Conservation (phyloP, 1,139 yeast species). For the Keqinozyma sinolaborantium region DNA sequence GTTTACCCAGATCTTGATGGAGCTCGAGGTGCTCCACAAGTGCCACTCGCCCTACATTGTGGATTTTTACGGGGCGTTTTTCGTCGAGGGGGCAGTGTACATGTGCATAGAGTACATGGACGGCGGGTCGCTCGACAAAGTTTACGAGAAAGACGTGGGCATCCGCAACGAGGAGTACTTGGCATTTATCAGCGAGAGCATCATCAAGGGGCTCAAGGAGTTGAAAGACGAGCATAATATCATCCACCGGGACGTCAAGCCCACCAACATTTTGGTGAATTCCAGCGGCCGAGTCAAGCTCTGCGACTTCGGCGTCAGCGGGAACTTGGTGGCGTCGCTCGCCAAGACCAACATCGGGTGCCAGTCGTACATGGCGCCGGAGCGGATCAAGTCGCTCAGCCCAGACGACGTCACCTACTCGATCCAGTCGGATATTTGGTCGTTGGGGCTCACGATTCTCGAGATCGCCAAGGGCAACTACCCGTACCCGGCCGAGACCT, state of each 20-base stretch:
- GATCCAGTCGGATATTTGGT: conserved; percentile 96
- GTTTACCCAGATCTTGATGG: conserved; percentile 93
- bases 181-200: conserved; percentile 79
- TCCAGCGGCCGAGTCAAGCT: conserved; percentile 82
- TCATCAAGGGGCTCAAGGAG: conserved; percentile 77
- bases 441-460: conserved; percentile 81
- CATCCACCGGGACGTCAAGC: conserved; percentile 96
- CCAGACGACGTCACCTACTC: conserved; percentile 79
- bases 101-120: conserved; percentile 99
- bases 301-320: conserved; percentile 96
- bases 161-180: conserved; percentile 70
- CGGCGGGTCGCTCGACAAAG: conserved; percentile 89
- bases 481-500: conserved; percentile 95
- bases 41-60: conserved; percentile 89
- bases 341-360: conserved; percentile 98
- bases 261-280: conserved; percentile 84
- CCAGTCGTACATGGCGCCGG: conserved; percentile 99
- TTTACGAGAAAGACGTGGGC: conserved; percentile 71
- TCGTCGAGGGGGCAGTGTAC: conserved; percentile 96
- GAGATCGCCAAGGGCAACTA: conserved; percentile 90
- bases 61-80: conserved; percentile 95
- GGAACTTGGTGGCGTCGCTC: conserved; percentile 90
- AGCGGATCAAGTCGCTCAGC: conserved; percentile 63
- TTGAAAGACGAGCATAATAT: conserved; percentile 85
- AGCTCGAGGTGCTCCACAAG: conserved; percentile 85